Percentiles rank a stretch among this genome's conserved stretches.
Conservation (phyloP, 768 basidiomycete species). For the Leccinum obscurum region DNA sequence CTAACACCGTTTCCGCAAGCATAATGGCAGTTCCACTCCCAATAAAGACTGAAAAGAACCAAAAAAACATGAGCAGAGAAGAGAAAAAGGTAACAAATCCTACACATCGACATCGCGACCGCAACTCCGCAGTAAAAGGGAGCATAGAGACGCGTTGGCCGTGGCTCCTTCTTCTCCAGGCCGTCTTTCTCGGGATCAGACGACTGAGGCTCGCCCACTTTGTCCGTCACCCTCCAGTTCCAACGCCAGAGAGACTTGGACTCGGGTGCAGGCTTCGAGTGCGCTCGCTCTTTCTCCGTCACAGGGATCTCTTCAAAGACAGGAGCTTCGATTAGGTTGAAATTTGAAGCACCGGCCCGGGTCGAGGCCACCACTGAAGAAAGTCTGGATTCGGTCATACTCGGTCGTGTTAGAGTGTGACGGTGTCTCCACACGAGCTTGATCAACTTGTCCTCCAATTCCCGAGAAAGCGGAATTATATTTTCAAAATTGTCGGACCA, state of each 20-base stretch:
- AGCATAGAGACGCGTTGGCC: slow-evolving; percentile 65
- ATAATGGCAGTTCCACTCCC: slow-evolving; percentile 57
- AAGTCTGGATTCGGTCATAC: slow-evolving; percentile 25
- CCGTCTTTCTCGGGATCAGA: slow-evolving; percentile 53
- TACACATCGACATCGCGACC: slow-evolving; percentile 62
- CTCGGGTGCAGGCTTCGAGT: background rate
- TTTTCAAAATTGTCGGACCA: slow-evolving; percentile 84
- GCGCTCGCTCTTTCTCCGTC: slow-evolving; percentile 16
- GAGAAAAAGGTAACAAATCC: slow-evolving; percentile 25
- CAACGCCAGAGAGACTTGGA: slow-evolving; percentile 31
- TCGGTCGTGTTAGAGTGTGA: slow-evolving; percentile 17
- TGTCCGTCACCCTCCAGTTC: slow-evolving; percentile 45
- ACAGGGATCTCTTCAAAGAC: slow-evolving; percentile 22
- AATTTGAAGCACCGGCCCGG: slow-evolving; percentile 43
- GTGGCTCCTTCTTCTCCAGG: slow-evolving; percentile 23
- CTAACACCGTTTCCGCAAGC: slow-evolving; percentile 69
- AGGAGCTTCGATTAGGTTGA: slow-evolving; percentile 51
- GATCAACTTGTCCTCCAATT: slow-evolving; percentile 79
- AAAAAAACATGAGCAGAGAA: slow-evolving; percentile 2
- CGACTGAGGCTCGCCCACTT: slow-evolving; percentile 17
- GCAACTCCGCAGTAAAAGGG: slow-evolving; percentile 73
- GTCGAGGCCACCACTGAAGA: slow-evolving; percentile 46
- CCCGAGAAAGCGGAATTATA: slow-evolving; percentile 68
- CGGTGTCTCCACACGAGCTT: slow-evolving; percentile 72
- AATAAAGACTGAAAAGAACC: slow-evolving; percentile 59